Percentiles rank a stretch among this genome's conserved stretches.
These are phyloP conservation scores for Tolypocladium paradoxum DNA, from an alignment of 2,329 filamentous ascomycete genomes.

Conservation along the genomic window DNA sequence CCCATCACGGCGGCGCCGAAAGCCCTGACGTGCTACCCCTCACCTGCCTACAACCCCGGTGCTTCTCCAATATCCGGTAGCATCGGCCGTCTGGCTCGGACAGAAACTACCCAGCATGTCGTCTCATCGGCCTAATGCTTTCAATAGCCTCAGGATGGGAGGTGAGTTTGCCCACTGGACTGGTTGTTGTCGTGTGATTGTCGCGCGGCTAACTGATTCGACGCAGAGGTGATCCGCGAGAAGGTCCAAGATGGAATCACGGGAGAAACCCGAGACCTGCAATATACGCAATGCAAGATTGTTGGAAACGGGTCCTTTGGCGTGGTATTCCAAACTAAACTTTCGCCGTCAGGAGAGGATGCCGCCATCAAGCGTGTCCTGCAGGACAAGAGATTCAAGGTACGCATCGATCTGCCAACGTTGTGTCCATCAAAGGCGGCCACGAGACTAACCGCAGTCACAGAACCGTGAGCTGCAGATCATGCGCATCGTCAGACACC, in stretches of 20 bases:
- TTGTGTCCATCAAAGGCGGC: neutral
- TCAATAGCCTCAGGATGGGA: slow-evolving; percentile 86
- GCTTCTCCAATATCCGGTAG: slow-evolving; percentile 13
- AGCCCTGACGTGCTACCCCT: slow-evolving; percentile 16
- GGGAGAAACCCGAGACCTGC: slow-evolving; percentile 90
- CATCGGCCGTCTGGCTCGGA: slow-evolving; percentile 15
- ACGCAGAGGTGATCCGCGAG: slow-evolving; percentile 86
- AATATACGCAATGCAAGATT: slow-evolving; percentile 99
- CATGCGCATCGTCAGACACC: slow-evolving; percentile 98
- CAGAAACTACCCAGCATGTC: slow-evolving; percentile 49
- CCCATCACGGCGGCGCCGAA: slow-evolving; percentile 26
- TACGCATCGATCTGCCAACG: slow-evolving; percentile 26
- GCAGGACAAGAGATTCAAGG: slow-evolving; percentile 99
- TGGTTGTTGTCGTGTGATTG: slow-evolving; percentile 3
- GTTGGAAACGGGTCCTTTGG: slow-evolving; percentile 98
- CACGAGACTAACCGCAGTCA: slow-evolving; percentile 8
- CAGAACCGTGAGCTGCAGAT: slow-evolving; percentile 99
- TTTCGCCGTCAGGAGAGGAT: slow-evolving; percentile 95
- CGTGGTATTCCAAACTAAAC: slow-evolving; percentile 97
- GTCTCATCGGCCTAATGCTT: slow-evolving; percentile 83
- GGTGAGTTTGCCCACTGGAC: slow-evolving; percentile 49
- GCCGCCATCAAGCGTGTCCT: slow-evolving; percentile 98
- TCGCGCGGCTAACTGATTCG: slow-evolving; percentile 14
- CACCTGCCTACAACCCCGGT: slow-evolving; percentile 13
- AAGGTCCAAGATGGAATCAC: slow-evolving; percentile 98